Conservation (phyloP, 495 filamentous ascomycete species). For the Penicillium psychrofluorescens region DNA sequence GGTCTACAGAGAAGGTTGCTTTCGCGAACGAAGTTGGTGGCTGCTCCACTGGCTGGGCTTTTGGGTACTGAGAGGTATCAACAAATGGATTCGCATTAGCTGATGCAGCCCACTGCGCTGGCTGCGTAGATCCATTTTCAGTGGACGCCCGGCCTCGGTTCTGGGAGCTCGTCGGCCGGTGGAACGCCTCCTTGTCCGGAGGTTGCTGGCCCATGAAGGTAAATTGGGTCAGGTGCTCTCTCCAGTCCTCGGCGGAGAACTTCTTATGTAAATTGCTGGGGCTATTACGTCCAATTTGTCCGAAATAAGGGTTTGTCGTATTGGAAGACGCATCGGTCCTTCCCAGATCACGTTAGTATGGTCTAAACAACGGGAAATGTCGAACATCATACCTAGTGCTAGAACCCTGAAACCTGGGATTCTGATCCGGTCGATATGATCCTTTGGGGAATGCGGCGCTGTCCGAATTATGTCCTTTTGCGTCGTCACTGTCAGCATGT, state of each 20-base stretch:
- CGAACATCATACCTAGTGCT: constrained; percentile 15
- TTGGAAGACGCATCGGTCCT: constrained; percentile 4
- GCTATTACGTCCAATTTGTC: constrained; percentile 43
- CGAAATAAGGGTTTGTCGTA: constrained; percentile 2
- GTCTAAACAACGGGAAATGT: too few relatives aligned
- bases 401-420: constrained; percentile 5
- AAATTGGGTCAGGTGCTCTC: constrained; percentile 41
- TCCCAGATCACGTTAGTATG: neutral
- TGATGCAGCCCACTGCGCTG: constrained; percentile 8
- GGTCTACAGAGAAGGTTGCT: constrained; percentile 53
- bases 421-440: constrained; percentile 10
- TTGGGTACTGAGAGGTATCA: neutral
- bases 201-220: constrained; percentile 44
- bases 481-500: constrained; percentile 18
- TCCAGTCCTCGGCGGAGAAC: constrained; percentile 56
- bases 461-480: constrained; percentile 34
- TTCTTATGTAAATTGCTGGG: constrained; percentile 72
- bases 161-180: constrained; percentile 24
- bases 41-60: constrained; percentile 7
- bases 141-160: constrained; percentile 21
- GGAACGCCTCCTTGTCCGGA: constrained; percentile 23
- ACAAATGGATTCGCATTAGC: constrained; percentile 10
- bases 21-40: constrained; percentile 27
- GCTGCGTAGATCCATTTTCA: constrained; percentile 9
- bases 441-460: constrained; percentile 23